Conservation (phyloP, 2,329 filamentous ascomycete species). For the Rachicladosporium sp. region DNA sequence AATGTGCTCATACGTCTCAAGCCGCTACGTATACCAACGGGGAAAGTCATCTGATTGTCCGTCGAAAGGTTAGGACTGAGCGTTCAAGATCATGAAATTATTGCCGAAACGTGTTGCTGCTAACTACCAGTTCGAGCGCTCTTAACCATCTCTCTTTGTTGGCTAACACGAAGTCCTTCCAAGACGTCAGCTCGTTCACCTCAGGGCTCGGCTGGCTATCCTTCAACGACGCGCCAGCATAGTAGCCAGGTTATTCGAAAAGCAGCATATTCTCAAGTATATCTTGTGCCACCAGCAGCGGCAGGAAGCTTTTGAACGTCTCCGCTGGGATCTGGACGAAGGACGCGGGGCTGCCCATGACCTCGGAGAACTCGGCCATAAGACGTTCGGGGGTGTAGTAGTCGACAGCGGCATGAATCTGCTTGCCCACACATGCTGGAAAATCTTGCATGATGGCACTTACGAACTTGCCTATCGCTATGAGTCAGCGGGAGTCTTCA, state of each 20-base stretch:
- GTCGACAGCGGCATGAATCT: slow-evolving; percentile 31
- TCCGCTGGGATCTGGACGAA: slow-evolving; percentile 28
- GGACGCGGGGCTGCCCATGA: slow-evolving; percentile 27
- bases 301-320: slow-evolving; percentile 29
- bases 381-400: slow-evolving; percentile 32
- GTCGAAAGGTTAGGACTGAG: too few species aligned
- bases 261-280: slow-evolving; percentile 43
- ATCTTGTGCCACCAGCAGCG: slow-evolving; percentile 35
- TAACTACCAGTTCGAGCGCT: too few species aligned
- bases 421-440: slow-evolving; percentile 30
- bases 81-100: too few species aligned
- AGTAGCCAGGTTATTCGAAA: slow-evolving; percentile 42
- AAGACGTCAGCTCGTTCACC: slow-evolving; percentile 31
- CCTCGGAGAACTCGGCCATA: slow-evolving; percentile 28
- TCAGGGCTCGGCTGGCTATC: slow-evolving; percentile 25
- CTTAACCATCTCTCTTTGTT: too few species aligned
- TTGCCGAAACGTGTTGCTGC: too few species aligned
- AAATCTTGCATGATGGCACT: slow-evolving; percentile 23
- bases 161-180: slow-evolving; percentile 12
- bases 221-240: slow-evolving; percentile 32
- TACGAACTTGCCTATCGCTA: slow-evolving; percentile 2
- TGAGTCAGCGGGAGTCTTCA: too few species aligned
- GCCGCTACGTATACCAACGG: too few species aligned
- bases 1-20: too few species aligned
- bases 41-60: too few species aligned